These are phyloP conservation scores for Pseudogymnoascus sp. DNA, from an alignment of 2,329 filamentous ascomycete genomes.

Conservation along the genomic window DNA sequence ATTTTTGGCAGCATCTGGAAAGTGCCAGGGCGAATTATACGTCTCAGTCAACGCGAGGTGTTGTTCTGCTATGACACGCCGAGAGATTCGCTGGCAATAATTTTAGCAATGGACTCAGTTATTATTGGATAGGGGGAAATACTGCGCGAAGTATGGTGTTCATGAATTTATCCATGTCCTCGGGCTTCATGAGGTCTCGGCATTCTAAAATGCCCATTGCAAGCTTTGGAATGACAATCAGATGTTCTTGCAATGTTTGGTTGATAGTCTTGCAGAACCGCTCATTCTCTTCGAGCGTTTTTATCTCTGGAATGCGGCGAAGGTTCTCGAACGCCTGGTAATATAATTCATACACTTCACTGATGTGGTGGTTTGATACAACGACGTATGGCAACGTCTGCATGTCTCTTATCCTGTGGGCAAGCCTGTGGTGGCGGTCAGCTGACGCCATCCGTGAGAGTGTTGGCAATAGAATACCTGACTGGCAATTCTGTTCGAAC, in stretches of 20 bases:
- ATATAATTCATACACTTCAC: constrained; percentile 93
- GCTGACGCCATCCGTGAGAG: background rate
- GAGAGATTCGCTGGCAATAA: constrained; percentile 67
- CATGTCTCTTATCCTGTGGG: constrained; percentile 93
- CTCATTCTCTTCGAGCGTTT: constrained; percentile 83
- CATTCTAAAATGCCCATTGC: constrained; percentile 93
- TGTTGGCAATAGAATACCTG: constrained; percentile 38
- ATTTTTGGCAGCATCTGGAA: constrained; percentile 60
- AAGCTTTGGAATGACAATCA: constrained; percentile 87
- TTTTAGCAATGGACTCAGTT: background rate
- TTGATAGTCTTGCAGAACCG: constrained; percentile 72
- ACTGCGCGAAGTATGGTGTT: constrained; percentile 86
- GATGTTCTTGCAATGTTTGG: constrained; percentile 73
- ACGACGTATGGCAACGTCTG: constrained; percentile 93
- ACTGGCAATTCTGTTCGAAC: constrained; percentile 90
- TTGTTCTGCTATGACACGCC: constrained; percentile 94
- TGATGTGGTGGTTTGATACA: constrained; percentile 89
- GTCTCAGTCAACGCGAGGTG: constrained; percentile 92
- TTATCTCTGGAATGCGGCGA: constrained; percentile 74
- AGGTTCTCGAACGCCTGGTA: constrained; percentile 93
- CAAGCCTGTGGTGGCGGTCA: constrained; percentile 49
- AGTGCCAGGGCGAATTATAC: constrained; percentile 85
- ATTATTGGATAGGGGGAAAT: constrained; percentile 28
- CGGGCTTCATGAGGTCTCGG: constrained; percentile 68
- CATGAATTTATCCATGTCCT: constrained; percentile 88